Percentiles rank a stretch among this genome's conserved stretches.
These are phyloP conservation scores for Umbelopsis sp. DNA, from an alignment of 371 early-diverging fungal genomes.

Conservation along the genomic window DNA sequence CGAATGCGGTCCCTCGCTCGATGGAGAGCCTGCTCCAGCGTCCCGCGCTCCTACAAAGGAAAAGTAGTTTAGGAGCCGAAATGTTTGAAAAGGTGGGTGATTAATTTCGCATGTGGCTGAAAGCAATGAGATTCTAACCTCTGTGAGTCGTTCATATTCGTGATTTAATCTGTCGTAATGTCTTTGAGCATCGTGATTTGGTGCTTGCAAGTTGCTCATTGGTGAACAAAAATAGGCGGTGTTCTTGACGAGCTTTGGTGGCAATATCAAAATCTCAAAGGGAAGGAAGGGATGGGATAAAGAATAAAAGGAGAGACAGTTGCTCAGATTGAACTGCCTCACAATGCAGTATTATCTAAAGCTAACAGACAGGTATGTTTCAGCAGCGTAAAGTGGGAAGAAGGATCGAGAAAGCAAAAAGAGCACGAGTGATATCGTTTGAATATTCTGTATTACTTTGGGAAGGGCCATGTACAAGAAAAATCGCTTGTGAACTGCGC, in stretches of 20 bases:
- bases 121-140: neutral
- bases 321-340: conserved; percentile 13
- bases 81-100: neutral
- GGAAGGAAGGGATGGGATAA: neutral
- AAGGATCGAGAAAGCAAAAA: conserved; percentile 10
- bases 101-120: neutral
- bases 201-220: conserved; percentile 8
- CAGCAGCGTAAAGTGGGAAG: neutral
- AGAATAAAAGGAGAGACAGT: conserved; percentile 8
- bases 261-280: neutral
- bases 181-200: conserved; percentile 11
- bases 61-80: neutral
- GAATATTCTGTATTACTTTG: conserved; percentile 8
- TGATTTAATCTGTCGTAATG: conserved; percentile 5
- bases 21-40: conserved; percentile 17
- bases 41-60: neutral
- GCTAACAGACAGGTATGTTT: conserved; percentile 15
- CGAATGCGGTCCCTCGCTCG: conserved; percentile 20
- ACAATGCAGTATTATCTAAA: conserved; percentile 13
- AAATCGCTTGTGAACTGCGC: conserved; percentile 7
- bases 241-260: neutral
- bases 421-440: neutral
- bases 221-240: neutral
- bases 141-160: neutral
- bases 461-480: neutral